phyloP scores from a whole-genome alignment of 2,329 filamentous ascomycete species.

The Aspergillus piperis region DNA sequence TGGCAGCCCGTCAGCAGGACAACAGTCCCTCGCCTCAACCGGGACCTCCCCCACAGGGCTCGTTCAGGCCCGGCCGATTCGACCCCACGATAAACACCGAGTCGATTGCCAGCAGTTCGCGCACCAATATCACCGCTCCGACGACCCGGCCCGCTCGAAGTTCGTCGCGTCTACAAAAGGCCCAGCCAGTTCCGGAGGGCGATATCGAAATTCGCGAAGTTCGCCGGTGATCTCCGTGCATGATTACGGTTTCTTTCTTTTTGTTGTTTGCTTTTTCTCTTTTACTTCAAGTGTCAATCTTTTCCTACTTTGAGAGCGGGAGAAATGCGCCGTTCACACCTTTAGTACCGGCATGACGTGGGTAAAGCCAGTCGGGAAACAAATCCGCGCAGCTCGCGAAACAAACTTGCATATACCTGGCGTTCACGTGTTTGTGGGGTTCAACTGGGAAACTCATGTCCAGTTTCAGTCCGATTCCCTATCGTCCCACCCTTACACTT shows the following conservation, averaged over 20 bases:
- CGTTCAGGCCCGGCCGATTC: slow-evolving; percentile 15
- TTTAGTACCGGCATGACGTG: neutral
- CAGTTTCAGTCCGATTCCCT: slow-evolving; percentile 1
- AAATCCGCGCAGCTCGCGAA: neutral
- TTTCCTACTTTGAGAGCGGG: neutral
- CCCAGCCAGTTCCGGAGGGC: slow-evolving; percentile 15
- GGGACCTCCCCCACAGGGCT: slow-evolving; percentile 13
- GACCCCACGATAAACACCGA: slow-evolving; percentile 18
- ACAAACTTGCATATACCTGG: slow-evolving; percentile 10
- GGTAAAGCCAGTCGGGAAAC: neutral
- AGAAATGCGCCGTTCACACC: neutral
- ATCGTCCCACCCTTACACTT: neutral
- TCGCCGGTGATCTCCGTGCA: slow-evolving; percentile 11
- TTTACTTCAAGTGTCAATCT: neutral
- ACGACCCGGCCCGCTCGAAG: slow-evolving; percentile 16
- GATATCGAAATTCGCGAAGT: slow-evolving; percentile 32
- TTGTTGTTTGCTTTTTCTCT: neutral
- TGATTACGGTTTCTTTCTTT: neutral
- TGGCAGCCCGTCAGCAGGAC: slow-evolving; percentile 22
- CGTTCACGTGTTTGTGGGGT: slow-evolving; percentile 6
- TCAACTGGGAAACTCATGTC: slow-evolving; percentile 1
- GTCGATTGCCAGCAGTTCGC: slow-evolving; percentile 34
- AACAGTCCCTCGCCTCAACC: slow-evolving; percentile 18
- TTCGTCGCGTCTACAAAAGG: slow-evolving; percentile 28
- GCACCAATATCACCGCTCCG: slow-evolving; percentile 25